These are phyloP conservation scores for Fragilariopsis cylindrus DNA, from an alignment of 108 stramenopile genomes.

Conservation along the genomic window DNA sequence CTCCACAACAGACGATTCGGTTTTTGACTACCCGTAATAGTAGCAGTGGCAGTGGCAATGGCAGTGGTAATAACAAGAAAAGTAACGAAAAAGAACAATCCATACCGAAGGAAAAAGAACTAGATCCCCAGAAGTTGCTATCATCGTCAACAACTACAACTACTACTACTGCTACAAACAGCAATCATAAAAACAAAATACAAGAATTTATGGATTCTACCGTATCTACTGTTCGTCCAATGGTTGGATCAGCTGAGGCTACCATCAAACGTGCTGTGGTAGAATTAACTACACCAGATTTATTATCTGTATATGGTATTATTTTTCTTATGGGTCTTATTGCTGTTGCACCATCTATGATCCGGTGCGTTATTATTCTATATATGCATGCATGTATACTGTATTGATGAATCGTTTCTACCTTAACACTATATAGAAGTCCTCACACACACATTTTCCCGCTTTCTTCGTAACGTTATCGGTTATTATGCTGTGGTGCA, in stretches of 20 bases:
- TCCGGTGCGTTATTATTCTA: conserved; percentile 15
- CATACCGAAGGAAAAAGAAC: not conserved
- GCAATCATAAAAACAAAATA: conserved; percentile 8
- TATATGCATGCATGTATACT: not conserved
- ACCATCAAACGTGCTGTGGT: conserved; percentile 18
- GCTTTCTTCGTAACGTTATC: no score
- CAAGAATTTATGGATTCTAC: conserved; percentile 21
- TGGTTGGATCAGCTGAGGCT: conserved; percentile 24
- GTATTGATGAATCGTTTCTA: no score
- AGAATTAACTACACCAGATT: conserved; percentile 25
- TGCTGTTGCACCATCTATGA: conserved; percentile 25
- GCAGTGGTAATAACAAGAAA: not conserved
- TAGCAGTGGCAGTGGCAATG: not conserved
- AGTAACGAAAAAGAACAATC: not conserved
- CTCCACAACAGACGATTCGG: not conserved
- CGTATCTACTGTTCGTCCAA: conserved; percentile 2
- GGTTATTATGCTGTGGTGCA: no score
- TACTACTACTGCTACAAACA: no score
- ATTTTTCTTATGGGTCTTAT: conserved; percentile 26
- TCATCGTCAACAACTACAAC: not conserved
- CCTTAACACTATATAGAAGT: no score
- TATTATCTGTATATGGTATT: conserved; percentile 35
- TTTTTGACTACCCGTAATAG: not conserved
- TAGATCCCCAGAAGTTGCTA: not conserved
- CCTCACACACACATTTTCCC: no score